These are phyloP conservation scores for Backusella luteola DNA, from an alignment of 192 early-diverging fungal species.

Conservation along the genomic window DNA sequence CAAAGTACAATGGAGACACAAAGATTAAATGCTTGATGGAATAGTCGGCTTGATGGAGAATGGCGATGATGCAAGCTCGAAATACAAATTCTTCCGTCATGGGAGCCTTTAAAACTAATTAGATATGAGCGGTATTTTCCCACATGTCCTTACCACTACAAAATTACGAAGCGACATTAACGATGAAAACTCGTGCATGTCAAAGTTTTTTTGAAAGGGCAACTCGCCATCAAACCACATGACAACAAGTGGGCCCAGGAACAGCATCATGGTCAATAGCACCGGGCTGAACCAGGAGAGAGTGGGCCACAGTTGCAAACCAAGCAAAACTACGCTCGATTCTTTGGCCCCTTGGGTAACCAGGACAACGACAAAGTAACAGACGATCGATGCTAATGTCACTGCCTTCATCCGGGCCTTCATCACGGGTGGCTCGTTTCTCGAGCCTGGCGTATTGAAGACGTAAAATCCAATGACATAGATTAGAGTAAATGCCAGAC, in stretches of 20 bases:
- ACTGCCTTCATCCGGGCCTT: constrained; percentile 48
- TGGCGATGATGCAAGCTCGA: constrained; percentile 63
- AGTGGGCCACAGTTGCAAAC: constrained; percentile 12
- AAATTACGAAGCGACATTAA: constrained; percentile 43
- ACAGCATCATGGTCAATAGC: constrained; percentile 46
- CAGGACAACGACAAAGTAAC: constrained; percentile 31
- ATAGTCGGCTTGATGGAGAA: constrained; percentile 43
- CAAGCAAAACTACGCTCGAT: not conserved
- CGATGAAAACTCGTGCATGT: constrained; percentile 20
- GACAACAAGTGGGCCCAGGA: constrained; percentile 54
- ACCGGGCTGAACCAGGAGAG: constrained; percentile 28
- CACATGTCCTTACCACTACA: constrained; percentile 40
- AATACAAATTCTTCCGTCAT: constrained; percentile 76
- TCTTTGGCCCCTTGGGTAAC: not conserved
- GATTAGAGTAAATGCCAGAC: constrained; percentile 44
- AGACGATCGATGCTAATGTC: constrained; percentile 36
- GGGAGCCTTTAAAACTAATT: constrained; percentile 52
- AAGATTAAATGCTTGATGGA: constrained; percentile 44
- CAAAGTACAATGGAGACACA: constrained; percentile 67
- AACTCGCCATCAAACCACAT: constrained; percentile 40
- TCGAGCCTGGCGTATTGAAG: constrained; percentile 21
- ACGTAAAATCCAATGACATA: constrained; percentile 63
- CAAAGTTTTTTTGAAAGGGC: constrained; percentile 41
- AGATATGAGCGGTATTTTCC: too few species aligned
- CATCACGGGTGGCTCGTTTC: constrained; percentile 59